phyloP scores from a whole-genome alignment of 1,139 yeast genomes.

The Nakaseomyces nivariensis region DNA sequence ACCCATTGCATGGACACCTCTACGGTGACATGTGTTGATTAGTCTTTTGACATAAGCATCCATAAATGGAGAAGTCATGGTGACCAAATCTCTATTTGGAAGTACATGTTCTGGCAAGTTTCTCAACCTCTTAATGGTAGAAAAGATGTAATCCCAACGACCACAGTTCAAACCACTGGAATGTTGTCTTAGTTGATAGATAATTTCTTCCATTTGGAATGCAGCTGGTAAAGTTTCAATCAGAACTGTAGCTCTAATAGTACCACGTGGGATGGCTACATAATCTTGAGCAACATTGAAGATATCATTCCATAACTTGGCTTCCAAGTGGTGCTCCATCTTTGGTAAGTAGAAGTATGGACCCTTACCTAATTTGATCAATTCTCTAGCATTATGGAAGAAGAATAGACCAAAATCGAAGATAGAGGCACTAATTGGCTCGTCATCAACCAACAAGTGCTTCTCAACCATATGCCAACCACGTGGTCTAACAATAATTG shows the following conservation, averaged over 20 bases:
- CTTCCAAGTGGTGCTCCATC: slow-evolving; percentile 73
- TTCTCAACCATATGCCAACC: slow-evolving; percentile 79
- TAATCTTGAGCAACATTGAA: slow-evolving; percentile 63
- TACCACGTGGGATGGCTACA: slow-evolving; percentile 54
- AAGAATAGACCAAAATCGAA: slow-evolving; percentile 73
- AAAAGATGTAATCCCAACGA: slow-evolving; percentile 68
- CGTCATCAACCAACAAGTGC: slow-evolving; percentile 62
- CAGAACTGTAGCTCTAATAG: slow-evolving; percentile 62
- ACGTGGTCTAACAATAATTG: slow-evolving; percentile 75
- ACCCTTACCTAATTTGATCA: slow-evolving; percentile 53
- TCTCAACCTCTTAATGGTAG: slow-evolving; percentile 56
- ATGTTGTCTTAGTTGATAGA: slow-evolving; percentile 57
- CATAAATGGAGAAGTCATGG: slow-evolving; percentile 76
- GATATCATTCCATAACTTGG: slow-evolving; percentile 66
- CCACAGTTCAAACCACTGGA: slow-evolving; percentile 66
- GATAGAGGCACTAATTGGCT: slow-evolving; percentile 67
- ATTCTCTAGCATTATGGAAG: slow-evolving; percentile 54
- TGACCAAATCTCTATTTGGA: slow-evolving; percentile 64
- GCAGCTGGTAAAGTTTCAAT: slow-evolving; percentile 67
- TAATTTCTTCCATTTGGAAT: slow-evolving; percentile 64
- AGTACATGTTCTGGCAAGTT: slow-evolving; percentile 49
- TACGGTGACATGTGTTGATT: slow-evolving; percentile 57
- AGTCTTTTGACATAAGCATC: slow-evolving; percentile 57
- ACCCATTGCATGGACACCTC: slow-evolving; percentile 74
- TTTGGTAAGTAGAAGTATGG: slow-evolving; percentile 71